Evolutionary conservation across 495 filamentous ascomycete genomes (phyloP).

Genomic region (Tirmania nivea): DNA sequence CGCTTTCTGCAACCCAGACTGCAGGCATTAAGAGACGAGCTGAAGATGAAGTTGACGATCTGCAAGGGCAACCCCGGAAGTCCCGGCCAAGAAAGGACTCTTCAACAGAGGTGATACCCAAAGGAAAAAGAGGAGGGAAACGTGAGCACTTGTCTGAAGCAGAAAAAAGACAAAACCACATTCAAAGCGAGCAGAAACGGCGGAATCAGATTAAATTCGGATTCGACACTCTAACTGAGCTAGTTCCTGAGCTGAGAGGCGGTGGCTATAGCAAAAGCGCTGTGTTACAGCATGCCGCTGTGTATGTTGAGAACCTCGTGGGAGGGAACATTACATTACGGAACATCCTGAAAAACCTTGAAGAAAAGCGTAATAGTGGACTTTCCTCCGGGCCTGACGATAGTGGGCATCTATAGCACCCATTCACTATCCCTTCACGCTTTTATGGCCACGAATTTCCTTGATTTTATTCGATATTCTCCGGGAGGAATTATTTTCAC

Average conservation of each 20-base stretch:
- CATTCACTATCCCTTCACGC: no score
- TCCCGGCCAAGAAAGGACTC: constrained; percentile 1
- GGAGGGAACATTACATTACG: constrained; percentile 32
- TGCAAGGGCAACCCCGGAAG: constrained; percentile 4
- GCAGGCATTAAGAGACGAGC: constrained; percentile 12
- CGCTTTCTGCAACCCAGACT: constrained; percentile 4
- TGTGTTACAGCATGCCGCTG: constrained; percentile 46
- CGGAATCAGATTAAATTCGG: constrained; percentile 56
- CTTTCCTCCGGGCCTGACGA: not conserved
- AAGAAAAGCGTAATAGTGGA: not conserved
- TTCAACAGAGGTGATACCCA: not conserved
- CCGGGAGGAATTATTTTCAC: not conserved
- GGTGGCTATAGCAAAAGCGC: constrained; percentile 60
- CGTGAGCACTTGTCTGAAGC: constrained; percentile 65
- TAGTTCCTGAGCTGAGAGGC: constrained; percentile 48
- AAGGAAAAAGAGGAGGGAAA: constrained; percentile 7
- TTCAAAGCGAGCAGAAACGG: constrained; percentile 70
- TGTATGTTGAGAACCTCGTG: constrained; percentile 52
- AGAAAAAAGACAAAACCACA: constrained; percentile 74
- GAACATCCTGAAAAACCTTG: not conserved
- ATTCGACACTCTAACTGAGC: constrained; percentile 45
- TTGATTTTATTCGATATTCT: not conserved
- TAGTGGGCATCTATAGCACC: not conserved
- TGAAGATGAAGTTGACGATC: constrained; percentile 14
- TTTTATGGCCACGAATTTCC: not conserved